Percentiles rank a stretch among this genome's conserved stretches.
phyloP scores from a whole-genome alignment of 345 rosid genomes.

The Sisymbrium altissimum region DNA sequence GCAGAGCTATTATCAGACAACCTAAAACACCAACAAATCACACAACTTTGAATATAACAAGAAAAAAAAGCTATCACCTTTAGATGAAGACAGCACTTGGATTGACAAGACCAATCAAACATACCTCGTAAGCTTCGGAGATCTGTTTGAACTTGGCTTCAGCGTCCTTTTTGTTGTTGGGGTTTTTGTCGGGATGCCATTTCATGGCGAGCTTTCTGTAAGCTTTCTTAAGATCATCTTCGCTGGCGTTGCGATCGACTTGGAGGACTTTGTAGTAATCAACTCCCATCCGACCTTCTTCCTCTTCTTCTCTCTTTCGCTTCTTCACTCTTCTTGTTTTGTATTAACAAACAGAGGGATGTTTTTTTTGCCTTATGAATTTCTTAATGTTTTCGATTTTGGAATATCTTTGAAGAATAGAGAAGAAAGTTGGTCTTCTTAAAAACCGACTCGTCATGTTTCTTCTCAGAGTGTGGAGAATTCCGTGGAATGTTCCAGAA shows the following conservation, averaged over 20 bases:
- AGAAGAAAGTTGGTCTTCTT: background rate
- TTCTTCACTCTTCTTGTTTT: constrained; percentile 15
- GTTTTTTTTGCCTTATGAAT: background rate
- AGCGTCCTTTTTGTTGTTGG: constrained; percentile 56
- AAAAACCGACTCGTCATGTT: background rate
- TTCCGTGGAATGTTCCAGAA: constrained; percentile 40
- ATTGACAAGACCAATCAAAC: no score
- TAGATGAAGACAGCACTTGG: no score
- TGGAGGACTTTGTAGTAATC: constrained; percentile 59
- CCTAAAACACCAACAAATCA: no score
- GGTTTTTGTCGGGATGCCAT: constrained; percentile 42
- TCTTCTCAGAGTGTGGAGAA: constrained; percentile 30
- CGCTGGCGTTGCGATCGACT: constrained; percentile 53
- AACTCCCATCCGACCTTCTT: constrained; percentile 45
- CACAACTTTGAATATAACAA: no score
- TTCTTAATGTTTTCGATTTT: background rate
- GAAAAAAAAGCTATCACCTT: background rate
- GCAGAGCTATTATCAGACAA: no score
- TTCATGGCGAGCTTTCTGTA: constrained; percentile 50
- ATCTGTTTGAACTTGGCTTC: constrained; percentile 68
- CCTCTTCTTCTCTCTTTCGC: constrained; percentile 30
- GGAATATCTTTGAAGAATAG: background rate
- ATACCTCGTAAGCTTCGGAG: constrained; percentile 67
- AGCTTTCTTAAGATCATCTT: constrained; percentile 65
- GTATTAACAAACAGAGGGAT: no score